These are phyloP conservation scores for Raphanus hybrid DNA, from an alignment of 441 rosid species.

Conservation along the genomic window DNA sequence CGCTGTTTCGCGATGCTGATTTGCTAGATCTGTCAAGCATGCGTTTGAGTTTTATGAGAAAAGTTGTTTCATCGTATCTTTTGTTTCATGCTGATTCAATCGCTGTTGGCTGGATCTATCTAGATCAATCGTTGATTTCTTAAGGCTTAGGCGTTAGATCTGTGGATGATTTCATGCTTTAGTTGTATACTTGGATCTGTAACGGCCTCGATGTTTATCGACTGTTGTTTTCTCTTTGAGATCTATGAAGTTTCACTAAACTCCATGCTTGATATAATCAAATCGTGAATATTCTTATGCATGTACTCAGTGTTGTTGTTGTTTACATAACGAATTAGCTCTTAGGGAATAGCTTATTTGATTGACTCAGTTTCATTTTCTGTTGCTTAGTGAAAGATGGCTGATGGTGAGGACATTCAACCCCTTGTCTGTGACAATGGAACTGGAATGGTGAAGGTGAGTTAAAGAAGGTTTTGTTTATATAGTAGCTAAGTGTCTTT, in stretches of 20 bases:
- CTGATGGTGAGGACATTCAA: constrained; percentile 64
- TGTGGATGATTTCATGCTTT: constrained; percentile 11
- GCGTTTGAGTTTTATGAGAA: constrained; percentile 15
- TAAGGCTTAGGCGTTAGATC: constrained; percentile 27
- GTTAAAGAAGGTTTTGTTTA: constrained; percentile 14
- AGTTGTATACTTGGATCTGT: constrained; percentile 25
- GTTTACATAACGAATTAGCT: background rate
- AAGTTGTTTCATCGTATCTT: background rate
- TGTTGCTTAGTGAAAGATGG: constrained; percentile 49
- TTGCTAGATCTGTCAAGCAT: constrained; percentile 32
- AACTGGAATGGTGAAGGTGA: constrained; percentile 69
- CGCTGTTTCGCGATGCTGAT: background rate
- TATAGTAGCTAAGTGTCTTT: background rate
- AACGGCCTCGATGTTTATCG: background rate
- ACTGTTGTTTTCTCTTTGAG: constrained; percentile 2
- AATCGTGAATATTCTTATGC: background rate
- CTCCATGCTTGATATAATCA: background rate
- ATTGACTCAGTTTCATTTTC: background rate
- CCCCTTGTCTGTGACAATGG: constrained; percentile 73
- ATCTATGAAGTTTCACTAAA: constrained; percentile 15
- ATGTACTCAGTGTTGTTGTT: background rate
- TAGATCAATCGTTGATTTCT: constrained; percentile 14
- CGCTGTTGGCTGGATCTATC: constrained; percentile 7
- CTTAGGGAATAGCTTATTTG: background rate
- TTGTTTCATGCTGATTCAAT: constrained; percentile 11